A percentile compares a stretch with the other conserved stretches of the same genome.
Conservation (phyloP, 495 filamentous ascomycete genomes). For the Penicillium steckii region DNA sequence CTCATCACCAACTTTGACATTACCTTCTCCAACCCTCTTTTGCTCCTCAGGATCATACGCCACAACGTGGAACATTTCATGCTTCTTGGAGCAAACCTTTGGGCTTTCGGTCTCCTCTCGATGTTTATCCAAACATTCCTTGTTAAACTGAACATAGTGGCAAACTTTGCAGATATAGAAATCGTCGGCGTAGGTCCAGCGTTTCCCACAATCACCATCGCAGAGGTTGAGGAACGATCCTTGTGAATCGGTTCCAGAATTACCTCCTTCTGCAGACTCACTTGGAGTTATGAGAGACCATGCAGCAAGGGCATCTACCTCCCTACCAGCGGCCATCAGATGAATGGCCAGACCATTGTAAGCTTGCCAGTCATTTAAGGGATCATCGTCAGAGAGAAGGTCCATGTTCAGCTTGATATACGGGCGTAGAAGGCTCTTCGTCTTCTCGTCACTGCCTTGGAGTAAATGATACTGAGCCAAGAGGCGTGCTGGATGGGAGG, state of each 20-base stretch:
- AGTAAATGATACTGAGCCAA: conserved; percentile 30
- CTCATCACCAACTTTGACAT: conserved; percentile 29
- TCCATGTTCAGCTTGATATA: conserved; percentile 36
- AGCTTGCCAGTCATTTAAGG: conserved; percentile 40
- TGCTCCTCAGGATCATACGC: conserved; percentile 26
- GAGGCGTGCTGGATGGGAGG: conserved; percentile 3
- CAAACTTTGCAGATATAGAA: conserved; percentile 39
- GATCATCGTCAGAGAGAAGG: conserved; percentile 43
- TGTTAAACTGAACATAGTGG: conserved; percentile 28
- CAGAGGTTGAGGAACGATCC: conserved; percentile 5
- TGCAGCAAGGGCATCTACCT: conserved; percentile 14
- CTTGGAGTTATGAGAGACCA: conserved; percentile 18
- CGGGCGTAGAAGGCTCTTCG: conserved; percentile 24
- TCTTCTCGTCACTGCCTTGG: conserved; percentile 20
- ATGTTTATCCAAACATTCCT: conserved; percentile 11
- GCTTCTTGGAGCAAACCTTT: conserved; percentile 33
- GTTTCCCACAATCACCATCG: conserved; percentile 21
- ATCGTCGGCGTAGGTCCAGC: conserved; percentile 24
- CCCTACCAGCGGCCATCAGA: conserved; percentile 16
- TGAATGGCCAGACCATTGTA: conserved; percentile 26
- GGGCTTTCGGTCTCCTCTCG: conserved; percentile 22
- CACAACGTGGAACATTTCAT: conserved; percentile 37
- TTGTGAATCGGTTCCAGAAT: neutral
- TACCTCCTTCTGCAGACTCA: neutral
- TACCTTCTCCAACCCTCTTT: conserved; percentile 17